Evolutionary conservation across 2,329 filamentous ascomycete genomes (phyloP).

Genomic region (Apiospora arundinis): DNA sequence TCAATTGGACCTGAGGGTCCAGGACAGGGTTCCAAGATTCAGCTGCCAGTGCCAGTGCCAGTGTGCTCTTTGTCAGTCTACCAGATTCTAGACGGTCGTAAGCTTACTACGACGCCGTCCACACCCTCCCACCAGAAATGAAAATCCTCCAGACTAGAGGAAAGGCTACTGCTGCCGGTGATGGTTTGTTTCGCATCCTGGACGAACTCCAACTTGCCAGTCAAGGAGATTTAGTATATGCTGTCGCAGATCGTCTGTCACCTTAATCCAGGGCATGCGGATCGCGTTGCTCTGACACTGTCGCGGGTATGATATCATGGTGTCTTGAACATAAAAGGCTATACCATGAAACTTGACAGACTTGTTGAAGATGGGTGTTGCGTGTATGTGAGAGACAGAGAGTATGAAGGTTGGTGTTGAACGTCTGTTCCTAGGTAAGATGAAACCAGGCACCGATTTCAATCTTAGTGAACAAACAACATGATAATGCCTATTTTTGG

Average conservation of each 20-base stretch:
- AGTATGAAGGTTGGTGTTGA: background rate
- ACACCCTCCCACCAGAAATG: background rate
- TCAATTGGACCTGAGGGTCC: background rate
- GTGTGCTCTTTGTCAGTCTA: background rate
- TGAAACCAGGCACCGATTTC: background rate
- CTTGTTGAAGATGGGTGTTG: background rate
- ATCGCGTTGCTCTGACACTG: background rate
- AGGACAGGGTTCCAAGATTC: background rate
- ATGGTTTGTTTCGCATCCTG: background rate
- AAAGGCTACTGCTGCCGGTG: background rate
- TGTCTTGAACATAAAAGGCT: background rate
- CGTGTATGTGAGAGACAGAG: background rate
- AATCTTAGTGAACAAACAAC: background rate
- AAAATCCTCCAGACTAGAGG: background rate
- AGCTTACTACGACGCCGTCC: constrained; percentile 10
- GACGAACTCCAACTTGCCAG: background rate
- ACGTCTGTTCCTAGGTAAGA: background rate
- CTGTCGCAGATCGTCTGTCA: background rate
- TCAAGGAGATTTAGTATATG: background rate
- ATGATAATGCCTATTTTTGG: background rate
- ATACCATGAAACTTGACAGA: no score
- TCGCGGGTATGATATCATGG: background rate
- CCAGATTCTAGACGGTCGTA: background rate
- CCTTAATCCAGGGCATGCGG: background rate
- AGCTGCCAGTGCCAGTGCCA: no score